Evolutionary conservation across 2,329 filamentous ascomycete genomes (phyloP).

Genomic region (Drechslera avenae): DNA sequence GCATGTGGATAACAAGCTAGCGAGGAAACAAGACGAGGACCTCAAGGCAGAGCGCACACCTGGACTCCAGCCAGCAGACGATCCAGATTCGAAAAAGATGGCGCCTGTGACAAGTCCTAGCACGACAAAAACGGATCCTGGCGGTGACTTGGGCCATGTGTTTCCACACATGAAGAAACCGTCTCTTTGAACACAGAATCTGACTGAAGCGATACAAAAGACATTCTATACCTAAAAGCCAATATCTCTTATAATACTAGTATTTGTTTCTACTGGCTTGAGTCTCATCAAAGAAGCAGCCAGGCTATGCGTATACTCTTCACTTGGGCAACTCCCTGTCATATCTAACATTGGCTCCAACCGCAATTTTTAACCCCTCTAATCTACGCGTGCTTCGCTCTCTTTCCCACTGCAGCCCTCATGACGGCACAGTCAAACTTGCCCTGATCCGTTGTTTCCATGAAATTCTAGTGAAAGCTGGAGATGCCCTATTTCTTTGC

Average conservation of each 20-base stretch:
- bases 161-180: conserved; percentile 50
- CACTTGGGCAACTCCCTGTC: not conserved
- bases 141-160: conserved; percentile 32
- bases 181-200: conserved; percentile 44
- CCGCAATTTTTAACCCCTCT: too few species aligned
- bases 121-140: conserved; percentile 6
- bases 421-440: conserved; percentile 5
- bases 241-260: too few species aligned
- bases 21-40: conserved; percentile 20
- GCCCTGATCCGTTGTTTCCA: conserved; percentile 3
- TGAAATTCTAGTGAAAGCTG: not conserved
- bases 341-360: not conserved
- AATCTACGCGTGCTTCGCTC: too few species aligned
- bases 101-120: conserved; percentile 12
- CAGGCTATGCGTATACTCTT: too few species aligned
- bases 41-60: not conserved
- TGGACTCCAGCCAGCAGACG: conserved; percentile 8
- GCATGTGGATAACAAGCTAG: conserved; percentile 38
- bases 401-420: not conserved
- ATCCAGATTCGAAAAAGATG: conserved; percentile 11
- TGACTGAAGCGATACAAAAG: too few species aligned
- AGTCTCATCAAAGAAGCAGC: too few species aligned
- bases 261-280: too few species aligned
- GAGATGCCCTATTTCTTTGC: too few species aligned
- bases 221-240: too few species aligned